Percentiles rank a stretch among this genome's conserved stretches.
These are phyloP conservation scores for Spathaspora hagerdaliae DNA, from an alignment of 805 yeast species.

Conservation along the genomic window DNA sequence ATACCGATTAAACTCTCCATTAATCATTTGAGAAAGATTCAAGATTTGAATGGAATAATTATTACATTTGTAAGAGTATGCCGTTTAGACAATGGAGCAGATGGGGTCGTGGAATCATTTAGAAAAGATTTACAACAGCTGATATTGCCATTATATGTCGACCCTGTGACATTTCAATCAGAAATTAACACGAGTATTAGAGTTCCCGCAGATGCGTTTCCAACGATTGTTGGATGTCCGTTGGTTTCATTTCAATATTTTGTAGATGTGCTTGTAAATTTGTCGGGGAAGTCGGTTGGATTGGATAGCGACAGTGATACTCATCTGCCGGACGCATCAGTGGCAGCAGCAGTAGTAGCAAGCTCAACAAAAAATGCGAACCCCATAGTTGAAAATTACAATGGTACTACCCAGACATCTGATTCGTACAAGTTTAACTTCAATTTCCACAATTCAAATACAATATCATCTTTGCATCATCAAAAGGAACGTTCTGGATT, in stretches of 20 bases:
- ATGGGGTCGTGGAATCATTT: conserved; percentile 63
- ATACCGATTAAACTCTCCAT: conserved; percentile 68
- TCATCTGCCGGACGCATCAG: neutral
- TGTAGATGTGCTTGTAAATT: conserved; percentile 76
- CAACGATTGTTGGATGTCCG: conserved; percentile 70
- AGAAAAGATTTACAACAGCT: conserved; percentile 81
- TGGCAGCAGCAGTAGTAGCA: conserved; percentile 1
- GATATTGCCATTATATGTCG: conserved; percentile 73
- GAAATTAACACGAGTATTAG: conserved; percentile 59
- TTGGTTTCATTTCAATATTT: conserved; percentile 80
- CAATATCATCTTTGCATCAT: conserved; percentile 11
- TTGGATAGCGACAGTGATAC: conserved; percentile 14
- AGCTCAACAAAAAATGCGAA: neutral
- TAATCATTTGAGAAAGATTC: conserved; percentile 66
- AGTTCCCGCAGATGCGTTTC: conserved; percentile 83
- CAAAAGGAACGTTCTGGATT: conserved; percentile 39
- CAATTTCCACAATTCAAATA: conserved; percentile 13
- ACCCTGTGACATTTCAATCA: conserved; percentile 55
- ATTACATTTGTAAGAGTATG: conserved; percentile 79
- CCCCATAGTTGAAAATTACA: neutral
- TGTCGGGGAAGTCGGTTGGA: conserved; percentile 54
- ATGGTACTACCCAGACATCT: conserved; percentile 3
- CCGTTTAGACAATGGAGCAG: conserved; percentile 54
- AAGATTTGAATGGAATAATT: conserved; percentile 69
- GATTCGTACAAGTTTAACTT: conserved; percentile 20